Percentiles rank a stretch among this genome's conserved stretches.
Evolutionary conservation across 1,139 yeast genomes (phyloP).

Genomic region (Blastobotrys raffinosifermentans): DNA sequence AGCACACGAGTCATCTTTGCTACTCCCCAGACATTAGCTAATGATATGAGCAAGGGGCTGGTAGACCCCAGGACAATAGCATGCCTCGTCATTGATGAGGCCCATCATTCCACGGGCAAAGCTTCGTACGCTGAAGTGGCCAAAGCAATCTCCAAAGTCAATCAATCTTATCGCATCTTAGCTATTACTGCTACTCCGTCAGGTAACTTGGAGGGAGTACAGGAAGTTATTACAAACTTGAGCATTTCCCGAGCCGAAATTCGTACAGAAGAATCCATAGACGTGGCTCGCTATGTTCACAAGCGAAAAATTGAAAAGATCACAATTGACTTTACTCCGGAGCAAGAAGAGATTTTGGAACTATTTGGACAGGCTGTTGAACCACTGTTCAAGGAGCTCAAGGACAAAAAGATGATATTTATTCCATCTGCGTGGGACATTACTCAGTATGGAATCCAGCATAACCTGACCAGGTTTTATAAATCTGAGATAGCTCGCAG

Average conservation of each 20-base stretch:
- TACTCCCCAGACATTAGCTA: constrained; percentile 94
- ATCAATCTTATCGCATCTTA: constrained; percentile 61
- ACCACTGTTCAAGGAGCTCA: constrained; percentile 62
- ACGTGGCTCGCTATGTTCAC: constrained; percentile 75
- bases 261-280: constrained; percentile 78
- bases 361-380: constrained; percentile 53
- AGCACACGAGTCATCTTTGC: constrained; percentile 78
- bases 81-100: constrained; percentile 87
- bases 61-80: constrained; percentile 70
- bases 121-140: constrained; percentile 86
- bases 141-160: constrained; percentile 55
- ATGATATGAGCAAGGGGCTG: constrained; percentile 71
- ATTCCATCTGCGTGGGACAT: constrained; percentile 56
- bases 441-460: constrained; percentile 68
- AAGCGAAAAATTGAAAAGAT: constrained; percentile 57
- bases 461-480: constrained; percentile 49
- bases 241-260: constrained; percentile 73
- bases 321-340: constrained; percentile 47
- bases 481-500: constrained; percentile 20
- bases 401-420: constrained; percentile 55
- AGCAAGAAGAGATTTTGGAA: constrained; percentile 47
- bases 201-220: constrained; percentile 80
- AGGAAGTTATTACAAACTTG: constrained; percentile 69
- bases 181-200: constrained; percentile 98
- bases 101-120: constrained; percentile 87